phyloP scores from a whole-genome alignment of 805 yeast species.

The Lipomyces lipofer region DNA sequence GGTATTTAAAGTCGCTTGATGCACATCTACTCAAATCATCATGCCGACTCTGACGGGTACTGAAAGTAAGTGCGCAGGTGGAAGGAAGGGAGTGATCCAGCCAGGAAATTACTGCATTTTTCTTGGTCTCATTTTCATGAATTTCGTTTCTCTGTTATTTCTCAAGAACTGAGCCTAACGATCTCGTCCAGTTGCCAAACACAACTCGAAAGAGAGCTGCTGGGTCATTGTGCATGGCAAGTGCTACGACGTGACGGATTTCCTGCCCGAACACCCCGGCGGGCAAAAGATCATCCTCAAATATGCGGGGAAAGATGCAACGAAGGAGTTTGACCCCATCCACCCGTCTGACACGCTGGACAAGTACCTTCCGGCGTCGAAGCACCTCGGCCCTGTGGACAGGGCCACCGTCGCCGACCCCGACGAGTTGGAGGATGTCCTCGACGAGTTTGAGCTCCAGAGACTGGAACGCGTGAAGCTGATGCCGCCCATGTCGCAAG shows the following conservation, averaged over 20 bases:
- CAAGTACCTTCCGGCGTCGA: conserved; percentile 57
- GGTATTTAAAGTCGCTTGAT: too few species aligned
- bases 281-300: conserved; percentile 56
- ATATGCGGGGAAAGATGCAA: conserved; percentile 74
- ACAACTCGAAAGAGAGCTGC: conserved; percentile 61
- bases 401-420: conserved; percentile 36
- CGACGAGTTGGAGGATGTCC: conserved; percentile 32
- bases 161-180: neutral
- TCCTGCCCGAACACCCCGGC: conserved; percentile 61
- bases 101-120: too few species aligned
- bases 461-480: conserved; percentile 47
- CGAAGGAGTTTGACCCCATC: conserved; percentile 80
- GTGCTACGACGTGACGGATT: conserved; percentile 74
- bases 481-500: conserved; percentile 68
- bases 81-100: neutral
- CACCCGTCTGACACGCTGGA: conserved; percentile 88
- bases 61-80: neutral
- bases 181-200: conserved; percentile 46
- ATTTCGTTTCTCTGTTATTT: too few species aligned
- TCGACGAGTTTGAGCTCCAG: conserved; percentile 45
- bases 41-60: neutral
- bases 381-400: conserved; percentile 57
- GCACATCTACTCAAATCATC: too few species aligned
- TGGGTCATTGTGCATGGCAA: conserved; percentile 84
- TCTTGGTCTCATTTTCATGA: too few species aligned